A percentile compares a stretch with the other conserved stretches of the same genome.
phyloP scores from a whole-genome alignment of 352 stramenopile species.

The Globisporangium megalacanthum region DNA sequence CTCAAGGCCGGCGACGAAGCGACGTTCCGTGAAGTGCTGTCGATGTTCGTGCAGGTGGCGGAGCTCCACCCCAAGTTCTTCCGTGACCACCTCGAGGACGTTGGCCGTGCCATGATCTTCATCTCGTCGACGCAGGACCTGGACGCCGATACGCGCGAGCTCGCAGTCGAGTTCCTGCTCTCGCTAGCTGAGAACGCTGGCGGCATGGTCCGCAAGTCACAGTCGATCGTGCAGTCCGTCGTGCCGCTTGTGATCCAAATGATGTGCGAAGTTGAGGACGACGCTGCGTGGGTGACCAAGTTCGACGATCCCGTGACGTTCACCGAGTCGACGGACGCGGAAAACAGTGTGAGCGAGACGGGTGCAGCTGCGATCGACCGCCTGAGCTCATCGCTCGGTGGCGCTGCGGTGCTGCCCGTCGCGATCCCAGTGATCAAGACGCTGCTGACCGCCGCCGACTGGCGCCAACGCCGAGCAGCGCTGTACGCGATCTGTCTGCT shows the following conservation, averaged over 20 bases:
- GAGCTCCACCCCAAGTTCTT: constrained; percentile 84
- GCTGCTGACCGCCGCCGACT: constrained; percentile 55
- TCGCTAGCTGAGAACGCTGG: constrained; percentile 76
- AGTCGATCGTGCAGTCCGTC: constrained; percentile 52
- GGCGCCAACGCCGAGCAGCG: constrained; percentile 70
- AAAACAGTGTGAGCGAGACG: constrained; percentile 66
- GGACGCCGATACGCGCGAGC: constrained; percentile 67
- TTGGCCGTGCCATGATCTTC: constrained; percentile 77
- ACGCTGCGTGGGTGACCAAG: constrained; percentile 57
- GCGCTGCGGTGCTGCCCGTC: constrained; percentile 65
- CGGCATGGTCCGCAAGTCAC: constrained; percentile 76
- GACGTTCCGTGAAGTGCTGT: constrained; percentile 66
- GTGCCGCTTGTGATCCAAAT: constrained; percentile 75
- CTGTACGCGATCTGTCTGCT: constrained; percentile 77
- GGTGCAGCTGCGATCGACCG: constrained; percentile 75
- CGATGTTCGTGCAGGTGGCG: constrained; percentile 64
- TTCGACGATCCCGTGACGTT: constrained; percentile 84
- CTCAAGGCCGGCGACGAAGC: constrained; percentile 54
- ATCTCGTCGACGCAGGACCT: constrained; percentile 58
- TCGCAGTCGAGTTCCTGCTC: constrained; percentile 79
- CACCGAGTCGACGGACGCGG: constrained; percentile 49
- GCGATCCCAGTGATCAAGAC: constrained; percentile 70
- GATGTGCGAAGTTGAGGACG: constrained; percentile 78
- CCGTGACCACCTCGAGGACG: constrained; percentile 56
- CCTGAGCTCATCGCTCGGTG: constrained; percentile 63